phyloP scores from a whole-genome alignment of 108 stramenopile genomes.

The Conticribra weissflogii region DNA sequence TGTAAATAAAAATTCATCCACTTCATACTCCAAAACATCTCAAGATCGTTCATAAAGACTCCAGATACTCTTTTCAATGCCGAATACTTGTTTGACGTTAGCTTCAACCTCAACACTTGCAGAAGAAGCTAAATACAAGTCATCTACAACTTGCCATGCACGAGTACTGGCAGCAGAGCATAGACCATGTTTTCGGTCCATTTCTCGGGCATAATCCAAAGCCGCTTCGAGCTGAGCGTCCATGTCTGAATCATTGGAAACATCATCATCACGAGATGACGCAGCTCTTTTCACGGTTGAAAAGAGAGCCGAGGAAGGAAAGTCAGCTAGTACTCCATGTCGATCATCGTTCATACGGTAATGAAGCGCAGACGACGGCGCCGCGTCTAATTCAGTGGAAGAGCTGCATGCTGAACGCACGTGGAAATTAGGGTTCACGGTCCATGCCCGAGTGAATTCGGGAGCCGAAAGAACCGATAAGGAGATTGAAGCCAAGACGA shows the following conservation, averaged over 20 bases:
- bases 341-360: too few relatives aligned
- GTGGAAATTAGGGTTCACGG: too few relatives aligned
- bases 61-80: conserved; percentile 18
- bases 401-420: too few relatives aligned
- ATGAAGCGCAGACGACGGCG: too few relatives aligned
- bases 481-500: too few relatives aligned
- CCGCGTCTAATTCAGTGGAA: too few relatives aligned
- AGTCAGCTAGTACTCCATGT: too few relatives aligned
- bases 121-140: conserved; percentile 2
- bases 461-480: too few relatives aligned
- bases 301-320: too few relatives aligned
- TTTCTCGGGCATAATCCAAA: conserved; percentile 2
- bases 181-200: conserved; percentile 7
- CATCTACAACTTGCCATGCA: conserved; percentile 11
- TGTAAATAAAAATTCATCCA: not conserved
- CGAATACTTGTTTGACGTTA: conserved; percentile 7
- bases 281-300: too few relatives aligned
- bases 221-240: conserved; percentile 12
- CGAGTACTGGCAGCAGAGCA: conserved; percentile 10
- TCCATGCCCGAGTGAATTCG: too few relatives aligned
- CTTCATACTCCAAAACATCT: not conserved
- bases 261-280: not conserved
- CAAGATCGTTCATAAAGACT: conserved; percentile 1
- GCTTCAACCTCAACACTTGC: conserved; percentile 14
- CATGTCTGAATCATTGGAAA: not conserved